Percentiles rank a stretch among this genome's conserved stretches.
phyloP scores from a whole-genome alignment of 805 yeast genomes.

The Priceomyces carsonii region DNA sequence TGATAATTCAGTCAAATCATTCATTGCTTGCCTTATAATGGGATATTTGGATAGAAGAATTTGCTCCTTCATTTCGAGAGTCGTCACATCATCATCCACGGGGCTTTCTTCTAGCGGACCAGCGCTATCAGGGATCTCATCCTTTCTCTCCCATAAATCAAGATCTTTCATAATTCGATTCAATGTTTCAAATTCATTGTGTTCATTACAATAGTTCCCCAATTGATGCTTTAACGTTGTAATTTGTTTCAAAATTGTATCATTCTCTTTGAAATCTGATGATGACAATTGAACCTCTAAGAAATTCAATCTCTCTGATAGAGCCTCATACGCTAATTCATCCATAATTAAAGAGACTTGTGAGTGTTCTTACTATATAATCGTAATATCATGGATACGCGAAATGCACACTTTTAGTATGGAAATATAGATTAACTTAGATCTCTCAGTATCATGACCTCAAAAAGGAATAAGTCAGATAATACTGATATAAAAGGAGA shows the following conservation, averaged over 20 bases:
- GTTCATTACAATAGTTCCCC: slow-evolving; percentile 12
- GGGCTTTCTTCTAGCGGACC: slow-evolving; percentile 4
- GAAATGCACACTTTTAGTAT: too few species aligned
- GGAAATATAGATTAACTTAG: too few species aligned
- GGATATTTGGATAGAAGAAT: slow-evolving; percentile 22
- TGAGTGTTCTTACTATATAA: too few species aligned
- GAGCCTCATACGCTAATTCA: slow-evolving; percentile 1
- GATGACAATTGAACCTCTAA: slow-evolving; percentile 5
- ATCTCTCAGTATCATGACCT: too few species aligned
- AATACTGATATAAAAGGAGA: too few species aligned
- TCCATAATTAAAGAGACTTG: too few species aligned
- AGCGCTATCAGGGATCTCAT: too few species aligned
- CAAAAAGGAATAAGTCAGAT: too few species aligned
- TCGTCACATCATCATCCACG: slow-evolving; percentile 1
- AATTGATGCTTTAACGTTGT: slow-evolving; percentile 13
- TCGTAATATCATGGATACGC: too few species aligned
- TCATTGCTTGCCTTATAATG: slow-evolving; percentile 19
- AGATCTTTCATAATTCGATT: slow-evolving; percentile 18
- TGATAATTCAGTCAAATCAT: slow-evolving; percentile 21
- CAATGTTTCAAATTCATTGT: slow-evolving; percentile 20
- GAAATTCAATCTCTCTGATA: slow-evolving; percentile 1
- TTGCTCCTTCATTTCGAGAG: slow-evolving; percentile 16
- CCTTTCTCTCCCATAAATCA: slow-evolving; percentile 15
- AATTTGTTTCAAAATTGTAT: slow-evolving; percentile 15
- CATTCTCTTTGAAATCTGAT: not conserved